Base-by-base conservation (phyloP, 345 rosid species). In the Lepidium sativum region DNA sequence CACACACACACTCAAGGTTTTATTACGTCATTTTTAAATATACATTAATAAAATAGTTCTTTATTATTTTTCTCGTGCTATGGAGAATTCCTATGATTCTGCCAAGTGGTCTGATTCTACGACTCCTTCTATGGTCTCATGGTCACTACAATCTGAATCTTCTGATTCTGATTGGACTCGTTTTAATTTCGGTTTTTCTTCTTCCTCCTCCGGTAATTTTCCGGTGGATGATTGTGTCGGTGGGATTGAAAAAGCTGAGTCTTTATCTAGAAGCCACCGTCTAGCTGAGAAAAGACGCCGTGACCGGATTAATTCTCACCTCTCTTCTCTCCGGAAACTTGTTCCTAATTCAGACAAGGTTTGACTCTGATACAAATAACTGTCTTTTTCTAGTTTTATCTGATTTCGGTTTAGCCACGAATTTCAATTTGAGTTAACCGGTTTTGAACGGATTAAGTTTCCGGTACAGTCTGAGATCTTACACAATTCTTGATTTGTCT, bases 301-400 rank as follows among this genome's bases (percentile, higher is more conserved):
- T 33, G 98, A 92, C 73, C 75, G 96, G 47, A 92, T 89, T 37
- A 89, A 86, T 70, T 76, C 87, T 0, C 98, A 92, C 70, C 98
- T 92, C 44, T 66, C 92, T 6, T 79, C 80, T 71, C 86, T 92
- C 25, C 76, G 99, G 68, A 89, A 92, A 69, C 83, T 89, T 13
- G 82, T 92, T 57, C 97, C 99, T 6, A 80, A 73, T 51, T 87
- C 99, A 8, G 97, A 89, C 34, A 92, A 92, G 96, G 99, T 86
- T 71, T n/a, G 6, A 20, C 43, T 38, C 23, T 44, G 34, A 5
- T 10, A 48, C 20, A 16, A 5, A 37, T 38, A 1, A 3, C 1
- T 32, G 16, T 43, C 25, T 3, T 16, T 10, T 18, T 5, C 41
- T 9, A 7, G 9, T 35, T 34, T 63, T 6, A 4, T 39, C 35